Conservation (phyloP, 306 rosid genomes). For the Castanospermum australe region DNA sequence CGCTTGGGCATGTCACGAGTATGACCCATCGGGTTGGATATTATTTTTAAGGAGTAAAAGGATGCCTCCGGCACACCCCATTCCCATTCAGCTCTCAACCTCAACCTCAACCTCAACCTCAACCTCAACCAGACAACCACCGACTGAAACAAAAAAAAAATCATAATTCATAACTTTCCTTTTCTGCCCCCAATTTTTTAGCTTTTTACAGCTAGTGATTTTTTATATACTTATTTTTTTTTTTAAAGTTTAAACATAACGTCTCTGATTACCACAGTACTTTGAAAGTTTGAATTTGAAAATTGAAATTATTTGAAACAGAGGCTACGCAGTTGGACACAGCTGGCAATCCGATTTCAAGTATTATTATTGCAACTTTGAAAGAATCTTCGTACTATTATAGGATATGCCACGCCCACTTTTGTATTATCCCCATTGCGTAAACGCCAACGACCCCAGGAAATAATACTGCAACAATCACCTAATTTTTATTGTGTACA, state of each 20-base stretch:
- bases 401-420: background rate
- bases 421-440: background rate
- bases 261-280: background rate
- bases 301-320: background rate
- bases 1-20: background rate
- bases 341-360: slow-evolving; percentile 19
- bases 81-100: background rate
- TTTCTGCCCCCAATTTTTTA: background rate
- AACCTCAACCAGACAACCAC: background rate
- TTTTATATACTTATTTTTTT: background rate
- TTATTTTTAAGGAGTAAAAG: background rate
- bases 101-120: too few species aligned
- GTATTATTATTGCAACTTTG: background rate
- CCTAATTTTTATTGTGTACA: too few species aligned
- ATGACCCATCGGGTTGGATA: background rate
- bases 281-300: background rate
- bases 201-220: background rate
- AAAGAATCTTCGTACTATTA: background rate
- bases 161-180: background rate
- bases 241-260: background rate
- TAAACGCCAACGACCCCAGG: too few species aligned
- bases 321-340: slow-evolving; percentile 12
- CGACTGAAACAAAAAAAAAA: background rate
- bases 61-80: background rate
- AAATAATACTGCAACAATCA: too few species aligned